phyloP scores from a whole-genome alignment of 73 alveolate species.

The Uronychia setigera region DNA sequence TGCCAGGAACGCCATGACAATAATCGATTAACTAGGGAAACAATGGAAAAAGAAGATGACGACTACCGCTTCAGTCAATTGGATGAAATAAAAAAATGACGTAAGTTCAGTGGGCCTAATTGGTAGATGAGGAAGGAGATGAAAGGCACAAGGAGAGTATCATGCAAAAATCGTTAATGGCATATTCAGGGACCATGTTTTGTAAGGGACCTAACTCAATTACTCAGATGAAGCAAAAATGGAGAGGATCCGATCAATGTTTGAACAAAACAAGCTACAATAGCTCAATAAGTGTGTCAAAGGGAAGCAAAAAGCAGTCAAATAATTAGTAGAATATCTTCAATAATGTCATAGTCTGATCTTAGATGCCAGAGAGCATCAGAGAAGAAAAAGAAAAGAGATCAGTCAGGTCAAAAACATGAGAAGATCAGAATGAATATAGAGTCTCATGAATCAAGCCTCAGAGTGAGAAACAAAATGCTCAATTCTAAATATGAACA shows the following conservation, averaged over 20 bases:
- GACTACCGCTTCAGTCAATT: neutral
- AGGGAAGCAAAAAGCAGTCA: neutral
- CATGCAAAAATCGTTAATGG: neutral
- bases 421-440: neutral
- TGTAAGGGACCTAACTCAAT: neutral
- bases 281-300: neutral
- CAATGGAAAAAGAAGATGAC: neutral
- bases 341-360: neutral
- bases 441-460: neutral
- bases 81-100: neutral
- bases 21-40: neutral
- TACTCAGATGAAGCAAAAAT: neutral
- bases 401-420: neutral
- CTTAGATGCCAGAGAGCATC: neutral
- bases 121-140: neutral
- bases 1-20: neutral
- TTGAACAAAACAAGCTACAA: neutral
- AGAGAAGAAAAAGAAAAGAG: neutral
- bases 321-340: neutral
- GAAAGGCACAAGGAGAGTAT: neutral
- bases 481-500: neutral
- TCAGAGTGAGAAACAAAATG: neutral
- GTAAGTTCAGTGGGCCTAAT: neutral
- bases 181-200: neutral
- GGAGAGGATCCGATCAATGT: neutral